Evolutionary conservation across 2,329 filamentous ascomycete species (phyloP), one percentile per base, ranked within the genome.

Genomic region (Trichoderma asperellum): DNA sequence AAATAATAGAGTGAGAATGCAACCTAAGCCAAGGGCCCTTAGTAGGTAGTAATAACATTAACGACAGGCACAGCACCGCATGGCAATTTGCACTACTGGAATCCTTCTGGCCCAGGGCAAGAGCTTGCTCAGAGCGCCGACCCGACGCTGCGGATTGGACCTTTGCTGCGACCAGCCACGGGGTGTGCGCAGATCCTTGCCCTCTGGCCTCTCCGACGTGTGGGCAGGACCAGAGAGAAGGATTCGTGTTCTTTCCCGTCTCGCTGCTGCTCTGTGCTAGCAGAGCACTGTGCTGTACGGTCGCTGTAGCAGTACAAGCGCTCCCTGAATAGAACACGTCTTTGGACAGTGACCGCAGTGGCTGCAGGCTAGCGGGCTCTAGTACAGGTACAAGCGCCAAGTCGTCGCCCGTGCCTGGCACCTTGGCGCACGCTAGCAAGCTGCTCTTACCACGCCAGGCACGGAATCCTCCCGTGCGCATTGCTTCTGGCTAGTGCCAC

Each of bases 71-170:
- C 6, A 18, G 55, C 29, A 57, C 32, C 10, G 34, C n/a, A n/a
- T 49, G 12, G 27, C 40, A 49, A 47, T 24, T 56, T n/a, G 24
- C 32, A 56, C 52, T 7, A 21, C 27, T 43, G 7, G 40, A 35
- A 43, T 62, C 47, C 47, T 24, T 32, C 47, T 29, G 21, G 47
- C n/a, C 49, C 24, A 35, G 58, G 49, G 52, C 37, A 56, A 37
- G n/a, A 57, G 21, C n/a, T 37, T 57, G 49, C 52, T 47, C 52
- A 37, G n/a, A 18, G 66, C 58, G 53, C 60, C 21, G 68, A 70
- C 62, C 63, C 68, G 58, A 62, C 53, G 63, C 63, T 63, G 52
- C 63, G 68, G 68, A 59, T 68, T 68, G 57, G 59, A 35, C 68
- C 68, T 27, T 24, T 65, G 49, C 58, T 68, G 21, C 21, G 53